Conservation (phyloP, 148 eudicot species). For the Fagopyrum esculentum region DNA sequence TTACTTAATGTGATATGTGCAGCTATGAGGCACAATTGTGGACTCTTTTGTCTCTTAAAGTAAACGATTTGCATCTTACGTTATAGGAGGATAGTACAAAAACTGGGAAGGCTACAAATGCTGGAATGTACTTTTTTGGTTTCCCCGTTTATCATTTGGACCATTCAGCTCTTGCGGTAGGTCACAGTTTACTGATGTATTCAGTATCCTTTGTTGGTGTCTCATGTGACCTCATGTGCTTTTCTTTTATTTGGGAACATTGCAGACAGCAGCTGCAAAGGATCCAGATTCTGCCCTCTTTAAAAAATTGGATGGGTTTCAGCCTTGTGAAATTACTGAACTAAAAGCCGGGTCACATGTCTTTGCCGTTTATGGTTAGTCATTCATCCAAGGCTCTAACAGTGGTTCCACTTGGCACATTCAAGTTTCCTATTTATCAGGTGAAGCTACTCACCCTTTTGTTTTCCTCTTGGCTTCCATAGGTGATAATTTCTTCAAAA, state of each 20-base stretch:
- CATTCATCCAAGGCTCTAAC: neutral
- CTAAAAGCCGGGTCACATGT: slow-evolving; percentile 82
- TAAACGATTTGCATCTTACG: slow-evolving; percentile 11
- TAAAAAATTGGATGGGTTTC: slow-evolving; percentile 82
- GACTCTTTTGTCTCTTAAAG: neutral
- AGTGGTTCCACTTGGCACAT: neutral
- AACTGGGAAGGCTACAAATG: slow-evolving; percentile 72
- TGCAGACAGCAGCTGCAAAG: slow-evolving; percentile 66
- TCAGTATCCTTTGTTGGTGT: slow-evolving; percentile 12
- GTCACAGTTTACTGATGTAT: slow-evolving; percentile 12
- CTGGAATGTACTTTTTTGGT: slow-evolving; percentile 98
- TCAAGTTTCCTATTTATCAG: neutral
- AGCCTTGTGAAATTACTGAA: slow-evolving; percentile 82
- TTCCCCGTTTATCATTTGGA: slow-evolving; percentile 86
- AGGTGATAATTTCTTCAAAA: slow-evolving; percentile 96
- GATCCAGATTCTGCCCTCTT: slow-evolving; percentile 92
- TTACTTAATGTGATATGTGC: neutral
- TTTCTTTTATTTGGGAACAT: slow-evolving; percentile 10
- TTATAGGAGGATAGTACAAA: slow-evolving; percentile 81
- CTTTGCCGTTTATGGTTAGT: slow-evolving; percentile 87
- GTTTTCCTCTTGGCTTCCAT: slow-evolving; percentile 4
- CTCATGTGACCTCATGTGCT: slow-evolving; percentile 1
- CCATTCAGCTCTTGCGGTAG: slow-evolving; percentile 49
- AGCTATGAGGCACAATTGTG: neutral
- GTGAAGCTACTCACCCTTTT: slow-evolving; percentile 5